phyloP scores from a whole-genome alignment of 495 filamentous ascomycete genomes.

The Parathielavia appendiculata region DNA sequence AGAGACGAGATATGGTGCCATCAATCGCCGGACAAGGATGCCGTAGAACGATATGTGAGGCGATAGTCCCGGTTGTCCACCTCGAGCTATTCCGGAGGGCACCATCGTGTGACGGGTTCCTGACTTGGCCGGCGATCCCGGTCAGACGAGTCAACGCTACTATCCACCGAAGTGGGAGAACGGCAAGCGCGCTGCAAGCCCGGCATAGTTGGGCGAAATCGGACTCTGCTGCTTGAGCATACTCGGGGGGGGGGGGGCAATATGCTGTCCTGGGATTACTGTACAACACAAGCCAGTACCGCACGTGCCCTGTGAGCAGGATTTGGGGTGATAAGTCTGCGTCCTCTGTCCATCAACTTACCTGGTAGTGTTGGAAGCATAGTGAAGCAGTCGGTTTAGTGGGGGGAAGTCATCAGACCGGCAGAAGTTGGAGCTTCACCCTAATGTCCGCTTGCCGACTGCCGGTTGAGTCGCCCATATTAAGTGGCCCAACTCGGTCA shows the following conservation, averaged over 20 bases:
- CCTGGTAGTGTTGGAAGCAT: neutral
- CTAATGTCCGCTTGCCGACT: constrained; percentile 24
- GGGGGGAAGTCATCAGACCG: constrained; percentile 18
- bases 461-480: constrained; percentile 29
- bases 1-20: constrained; percentile 50
- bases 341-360: neutral
- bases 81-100: constrained; percentile 1
- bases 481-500: constrained; percentile 22
- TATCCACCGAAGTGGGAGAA: neutral
- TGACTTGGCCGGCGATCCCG: constrained; percentile 16
- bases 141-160: constrained; percentile 21
- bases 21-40: constrained; percentile 34
- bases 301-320: neutral
- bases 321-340: constrained; percentile 1
- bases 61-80: constrained; percentile 1
- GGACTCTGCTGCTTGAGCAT: neutral
- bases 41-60: constrained; percentile 26
- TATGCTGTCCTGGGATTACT: constrained; percentile 7
- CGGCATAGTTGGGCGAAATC: constrained; percentile 8
- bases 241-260: constrained; percentile 16
- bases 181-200: constrained; percentile 3
- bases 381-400: neutral
- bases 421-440: constrained; percentile 16
- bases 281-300: neutral
- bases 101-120: constrained; percentile 17